phyloP scores from a whole-genome alignment of 192 early-diverging fungal genomes.

The Chytriomyces sp. region DNA sequence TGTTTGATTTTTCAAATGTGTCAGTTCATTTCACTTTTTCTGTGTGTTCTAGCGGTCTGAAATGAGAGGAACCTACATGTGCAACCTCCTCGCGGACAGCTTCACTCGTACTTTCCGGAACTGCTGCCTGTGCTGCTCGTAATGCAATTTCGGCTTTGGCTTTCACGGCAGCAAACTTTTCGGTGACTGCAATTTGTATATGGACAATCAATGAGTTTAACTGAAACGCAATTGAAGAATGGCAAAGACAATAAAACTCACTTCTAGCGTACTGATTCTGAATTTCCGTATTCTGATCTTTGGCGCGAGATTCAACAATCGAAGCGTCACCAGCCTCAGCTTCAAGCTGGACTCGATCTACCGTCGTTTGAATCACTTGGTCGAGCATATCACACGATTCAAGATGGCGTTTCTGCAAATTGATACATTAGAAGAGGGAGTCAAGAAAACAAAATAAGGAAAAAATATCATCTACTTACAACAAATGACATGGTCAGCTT shows the following conservation, averaged over 20 bases:
- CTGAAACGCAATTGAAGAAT: background rate
- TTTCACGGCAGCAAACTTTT: background rate
- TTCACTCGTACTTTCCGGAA: slow-evolving; percentile 58
- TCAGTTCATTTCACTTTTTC: slow-evolving; percentile 18
- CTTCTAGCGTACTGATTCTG: background rate
- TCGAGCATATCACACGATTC: slow-evolving; percentile 31
- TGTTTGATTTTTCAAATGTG: too few relatives aligned
- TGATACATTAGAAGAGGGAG: background rate
- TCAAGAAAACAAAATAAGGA: background rate
- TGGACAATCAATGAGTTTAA: background rate
- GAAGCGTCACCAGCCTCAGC: slow-evolving; percentile 23
- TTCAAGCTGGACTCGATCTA: slow-evolving; percentile 32
- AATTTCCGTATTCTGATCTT: slow-evolving; percentile 7
- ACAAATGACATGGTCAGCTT: slow-evolving; percentile 35
- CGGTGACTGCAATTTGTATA: background rate
- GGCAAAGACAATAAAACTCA: background rate
- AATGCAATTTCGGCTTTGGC: slow-evolving; percentile 45
- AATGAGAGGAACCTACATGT: slow-evolving; percentile 39
- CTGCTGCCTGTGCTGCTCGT: slow-evolving; percentile 57
- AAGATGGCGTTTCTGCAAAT: slow-evolving; percentile 30
- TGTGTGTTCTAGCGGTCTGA: background rate
- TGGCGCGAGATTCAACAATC: slow-evolving; percentile 3
- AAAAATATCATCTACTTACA: slow-evolving; percentile 18
- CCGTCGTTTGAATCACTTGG: slow-evolving; percentile 15
- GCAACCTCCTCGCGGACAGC: slow-evolving; percentile 60